phyloP scores from a whole-genome alignment of 1,139 yeast species.

The Sugiyamaella novakii region DNA sequence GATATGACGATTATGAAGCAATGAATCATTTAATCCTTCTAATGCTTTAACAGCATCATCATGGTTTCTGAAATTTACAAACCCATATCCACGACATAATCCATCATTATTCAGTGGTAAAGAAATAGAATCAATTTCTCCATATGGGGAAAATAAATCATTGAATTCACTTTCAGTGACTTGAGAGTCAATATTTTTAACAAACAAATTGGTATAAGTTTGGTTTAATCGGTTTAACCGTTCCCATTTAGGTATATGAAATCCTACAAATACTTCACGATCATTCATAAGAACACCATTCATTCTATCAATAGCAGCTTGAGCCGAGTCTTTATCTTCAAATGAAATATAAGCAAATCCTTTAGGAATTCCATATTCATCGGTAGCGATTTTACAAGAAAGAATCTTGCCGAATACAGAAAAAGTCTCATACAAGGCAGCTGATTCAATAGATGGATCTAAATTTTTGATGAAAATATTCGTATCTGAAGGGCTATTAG shows the following conservation, averaged over 20 bases:
- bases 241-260: constrained; percentile 81
- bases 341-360: constrained; percentile 68
- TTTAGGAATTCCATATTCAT: constrained; percentile 56
- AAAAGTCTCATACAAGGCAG: constrained; percentile 61
- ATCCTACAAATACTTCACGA: constrained; percentile 85
- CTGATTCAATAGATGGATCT: constrained; percentile 66
- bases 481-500: constrained; percentile 12
- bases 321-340: constrained; percentile 68
- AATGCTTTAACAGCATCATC: constrained; percentile 81
- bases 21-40: constrained; percentile 75
- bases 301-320: constrained; percentile 71
- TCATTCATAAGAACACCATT: constrained; percentile 89
- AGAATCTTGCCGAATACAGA: constrained; percentile 64
- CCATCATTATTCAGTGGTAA: constrained; percentile 72
- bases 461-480: constrained; percentile 51
- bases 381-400: constrained; percentile 58
- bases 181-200: constrained; percentile 73
- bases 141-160: constrained; percentile 64
- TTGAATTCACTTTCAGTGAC: constrained; percentile 63
- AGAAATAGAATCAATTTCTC: constrained; percentile 64
- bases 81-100: constrained; percentile 85
- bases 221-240: constrained; percentile 84
- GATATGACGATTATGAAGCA: constrained; percentile 71
- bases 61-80: constrained; percentile 79
- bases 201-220: constrained; percentile 84